These are phyloP conservation scores for Aspergillus mulundensis DNA, from an alignment of 495 filamentous ascomycete species.

Conservation along the genomic window DNA sequence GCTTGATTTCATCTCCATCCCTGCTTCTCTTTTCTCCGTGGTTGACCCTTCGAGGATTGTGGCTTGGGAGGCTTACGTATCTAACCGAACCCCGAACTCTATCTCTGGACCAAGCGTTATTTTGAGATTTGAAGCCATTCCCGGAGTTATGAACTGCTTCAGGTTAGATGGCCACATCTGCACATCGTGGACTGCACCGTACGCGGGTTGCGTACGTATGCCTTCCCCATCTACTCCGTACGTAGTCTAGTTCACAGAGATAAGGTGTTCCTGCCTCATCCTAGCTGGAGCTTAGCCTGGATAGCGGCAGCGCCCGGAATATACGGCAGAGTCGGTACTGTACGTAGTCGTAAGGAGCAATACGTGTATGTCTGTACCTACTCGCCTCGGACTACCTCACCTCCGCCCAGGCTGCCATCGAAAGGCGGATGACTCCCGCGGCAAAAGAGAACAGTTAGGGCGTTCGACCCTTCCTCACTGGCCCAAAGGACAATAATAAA, in stretches of 20 bases:
- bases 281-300: slow-evolving; percentile 1
- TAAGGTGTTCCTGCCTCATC: slow-evolving; percentile 1
- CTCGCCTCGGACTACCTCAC: not conserved
- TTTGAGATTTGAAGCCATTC: not conserved
- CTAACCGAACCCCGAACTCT: not conserved
- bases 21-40: not conserved
- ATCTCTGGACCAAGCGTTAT: not conserved
- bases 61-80: not conserved
- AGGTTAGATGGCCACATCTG: not conserved
- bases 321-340: not conserved
- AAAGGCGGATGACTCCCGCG: not conserved
- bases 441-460: too few relatives aligned
- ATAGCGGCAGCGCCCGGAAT: not conserved
- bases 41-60: not conserved
- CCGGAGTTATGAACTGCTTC: not conserved
- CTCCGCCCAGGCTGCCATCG: not conserved
- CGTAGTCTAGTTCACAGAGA: not conserved
- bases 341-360: not conserved
- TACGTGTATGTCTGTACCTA: not conserved
- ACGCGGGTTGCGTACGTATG: slow-evolving; percentile 16
- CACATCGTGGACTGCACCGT: not conserved
- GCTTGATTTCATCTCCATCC: not conserved
- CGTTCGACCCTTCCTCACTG: not conserved
- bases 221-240: not conserved
- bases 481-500: too few relatives aligned